Evolutionary conservation across 2,329 filamentous ascomycete genomes (phyloP).

Genomic region (Hypoxylon rubiginosum): DNA sequence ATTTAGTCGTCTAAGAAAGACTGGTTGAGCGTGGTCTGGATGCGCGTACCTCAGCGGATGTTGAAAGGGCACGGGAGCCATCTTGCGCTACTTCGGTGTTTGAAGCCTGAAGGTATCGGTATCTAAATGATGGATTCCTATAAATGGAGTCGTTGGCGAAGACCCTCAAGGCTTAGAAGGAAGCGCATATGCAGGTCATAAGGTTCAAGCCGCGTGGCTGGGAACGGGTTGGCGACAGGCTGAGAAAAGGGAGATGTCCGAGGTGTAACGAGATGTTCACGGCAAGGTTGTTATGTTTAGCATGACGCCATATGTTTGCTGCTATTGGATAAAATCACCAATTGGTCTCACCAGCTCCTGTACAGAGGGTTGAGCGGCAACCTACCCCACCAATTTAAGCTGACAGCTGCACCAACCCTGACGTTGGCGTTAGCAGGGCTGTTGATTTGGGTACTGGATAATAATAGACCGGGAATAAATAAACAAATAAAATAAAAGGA

Average conservation of each 20-base stretch:
- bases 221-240: slow-evolving; percentile 5
- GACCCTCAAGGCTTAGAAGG: slow-evolving; percentile 15
- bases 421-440: not conserved
- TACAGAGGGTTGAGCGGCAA: not conserved
- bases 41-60: slow-evolving; percentile 47
- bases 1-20: slow-evolving; percentile 7
- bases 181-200: slow-evolving; percentile 13
- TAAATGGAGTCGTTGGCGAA: slow-evolving; percentile 4
- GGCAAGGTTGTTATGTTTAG: slow-evolving; percentile 14
- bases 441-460: too few species aligned
- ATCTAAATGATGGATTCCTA: slow-evolving; percentile 10
- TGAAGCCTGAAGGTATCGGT: too few species aligned
- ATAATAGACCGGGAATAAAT: not conserved
- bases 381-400: slow-evolving; percentile 13
- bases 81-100: slow-evolving; percentile 29
- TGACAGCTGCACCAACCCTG: not conserved
- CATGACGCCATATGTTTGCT: slow-evolving; percentile 33
- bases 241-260: not conserved
- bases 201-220: slow-evolving; percentile 16
- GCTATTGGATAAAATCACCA: slow-evolving; percentile 15
- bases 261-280: not conserved
- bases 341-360: slow-evolving; percentile 1
- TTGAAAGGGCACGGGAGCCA: slow-evolving; percentile 50
- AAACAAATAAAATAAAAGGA: not conserved
- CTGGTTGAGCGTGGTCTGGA: not conserved